These are phyloP conservation scores for Fusarium denticulatum DNA, from an alignment of 2,329 filamentous ascomycete species.

Conservation along the genomic window DNA sequence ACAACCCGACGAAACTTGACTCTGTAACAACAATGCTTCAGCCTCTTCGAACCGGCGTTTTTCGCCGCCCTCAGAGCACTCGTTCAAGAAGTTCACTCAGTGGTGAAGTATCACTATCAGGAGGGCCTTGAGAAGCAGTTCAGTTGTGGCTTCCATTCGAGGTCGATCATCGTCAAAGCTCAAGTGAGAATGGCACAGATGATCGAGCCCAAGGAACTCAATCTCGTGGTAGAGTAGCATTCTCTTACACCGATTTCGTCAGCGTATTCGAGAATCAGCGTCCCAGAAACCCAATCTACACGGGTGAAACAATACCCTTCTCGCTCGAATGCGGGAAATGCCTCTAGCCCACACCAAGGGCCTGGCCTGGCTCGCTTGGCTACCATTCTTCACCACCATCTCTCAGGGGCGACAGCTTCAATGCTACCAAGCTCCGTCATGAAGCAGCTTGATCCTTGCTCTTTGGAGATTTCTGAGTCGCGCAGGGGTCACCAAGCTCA, in stretches of 20 bases:
- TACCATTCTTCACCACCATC: constrained; percentile 18
- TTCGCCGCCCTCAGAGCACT: background rate
- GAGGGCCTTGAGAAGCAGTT: background rate
- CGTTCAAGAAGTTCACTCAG: constrained; percentile 5
- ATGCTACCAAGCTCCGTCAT: constrained; percentile 35
- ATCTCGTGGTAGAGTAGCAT: background rate
- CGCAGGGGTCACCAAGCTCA: constrained; percentile 9
- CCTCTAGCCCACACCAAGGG: constrained; percentile 11
- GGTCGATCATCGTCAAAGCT: background rate
- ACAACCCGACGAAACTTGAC: constrained; percentile 54
- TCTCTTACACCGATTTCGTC: constrained; percentile 6
- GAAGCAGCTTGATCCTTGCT: constrained; percentile 31
- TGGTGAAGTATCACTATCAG: background rate
- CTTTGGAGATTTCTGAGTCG: constrained; percentile 23
- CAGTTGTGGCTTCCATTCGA: constrained; percentile 14
- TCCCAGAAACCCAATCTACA: constrained; percentile 19
- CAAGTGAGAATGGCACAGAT: background rate
- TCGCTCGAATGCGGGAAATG: constrained; percentile 31
- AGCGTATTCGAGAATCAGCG: background rate
- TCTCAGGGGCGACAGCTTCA: constrained; percentile 26
- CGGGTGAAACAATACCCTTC: constrained; percentile 34
- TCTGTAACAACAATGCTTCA: constrained; percentile 61
- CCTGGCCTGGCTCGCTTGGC: constrained; percentile 34
- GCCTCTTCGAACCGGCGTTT: constrained; percentile 27
- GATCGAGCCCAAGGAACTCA: background rate